phyloP scores from a whole-genome alignment of 148 eudicot species.

The Dysphania ambrosioides region DNA sequence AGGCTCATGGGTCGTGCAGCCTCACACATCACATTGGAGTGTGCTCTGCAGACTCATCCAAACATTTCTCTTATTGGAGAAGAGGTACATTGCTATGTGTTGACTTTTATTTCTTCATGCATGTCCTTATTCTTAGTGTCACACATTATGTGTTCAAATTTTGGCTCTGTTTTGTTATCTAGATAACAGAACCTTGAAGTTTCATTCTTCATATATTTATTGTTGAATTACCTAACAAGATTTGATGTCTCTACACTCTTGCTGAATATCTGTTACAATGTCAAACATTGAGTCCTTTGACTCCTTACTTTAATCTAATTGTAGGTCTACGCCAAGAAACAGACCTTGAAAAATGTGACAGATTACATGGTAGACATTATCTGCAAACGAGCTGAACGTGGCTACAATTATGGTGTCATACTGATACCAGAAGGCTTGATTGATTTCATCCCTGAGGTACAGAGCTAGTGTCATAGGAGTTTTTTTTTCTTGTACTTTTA shows the following conservation, averaged over 20 bases:
- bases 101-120: not conserved
- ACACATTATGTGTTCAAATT: not conserved
- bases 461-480: not conserved
- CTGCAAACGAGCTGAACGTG: slow-evolving; percentile 82
- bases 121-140: not conserved
- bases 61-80: slow-evolving; percentile 91
- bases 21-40: slow-evolving; percentile 95
- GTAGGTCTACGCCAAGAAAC: slow-evolving; percentile 85
- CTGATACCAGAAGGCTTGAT: slow-evolving; percentile 95
- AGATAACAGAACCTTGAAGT: not conserved
- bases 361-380: slow-evolving; percentile 87
- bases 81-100: slow-evolving; percentile 50
- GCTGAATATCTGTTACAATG: not conserved
- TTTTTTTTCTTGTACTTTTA: no score
- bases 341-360: slow-evolving; percentile 79
- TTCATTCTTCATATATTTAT: not conserved
- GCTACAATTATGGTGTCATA: slow-evolving; percentile 88
- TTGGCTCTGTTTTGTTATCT: not conserved
- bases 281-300: not conserved
- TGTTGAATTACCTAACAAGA: not conserved
- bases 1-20: slow-evolving; percentile 99
- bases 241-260: not conserved
- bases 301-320: slow-evolving; percentile 20
- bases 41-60: slow-evolving; percentile 98
- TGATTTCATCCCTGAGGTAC: slow-evolving; percentile 96